A percentile compares a stretch with the other conserved stretches of the same genome.
phyloP scores from a whole-genome alignment of 108 stramenopile species.

The Epipyxis sp. region DNA sequence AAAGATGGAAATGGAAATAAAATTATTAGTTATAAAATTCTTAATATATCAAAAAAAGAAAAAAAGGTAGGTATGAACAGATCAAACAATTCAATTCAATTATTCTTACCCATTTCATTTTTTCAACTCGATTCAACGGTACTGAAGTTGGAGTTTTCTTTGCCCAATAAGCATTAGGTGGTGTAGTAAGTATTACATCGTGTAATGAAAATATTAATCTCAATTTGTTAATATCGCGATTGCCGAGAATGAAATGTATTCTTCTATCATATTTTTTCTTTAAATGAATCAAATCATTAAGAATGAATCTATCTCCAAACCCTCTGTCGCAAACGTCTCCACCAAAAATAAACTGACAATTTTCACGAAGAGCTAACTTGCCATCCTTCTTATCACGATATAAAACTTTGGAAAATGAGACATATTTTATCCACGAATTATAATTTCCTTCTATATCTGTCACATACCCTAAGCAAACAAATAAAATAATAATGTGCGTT shows the following conservation, averaged over 20 bases:
- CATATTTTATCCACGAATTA: slow-evolving; percentile 50
- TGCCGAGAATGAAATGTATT: slow-evolving; percentile 74
- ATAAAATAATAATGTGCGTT: too few relatives aligned
- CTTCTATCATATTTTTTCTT: slow-evolving; percentile 63
- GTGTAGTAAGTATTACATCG: neutral
- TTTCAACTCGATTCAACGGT: neutral
- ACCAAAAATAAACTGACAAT: slow-evolving; percentile 56
- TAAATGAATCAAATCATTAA: slow-evolving; percentile 70
- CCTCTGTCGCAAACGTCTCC: slow-evolving; percentile 86
- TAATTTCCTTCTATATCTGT: slow-evolving; percentile 81
- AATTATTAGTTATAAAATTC: too few relatives aligned
- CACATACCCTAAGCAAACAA: slow-evolving; percentile 50
- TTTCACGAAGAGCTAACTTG: neutral
- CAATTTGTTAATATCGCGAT: slow-evolving; percentile 82
- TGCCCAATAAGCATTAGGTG: slow-evolving; percentile 15
- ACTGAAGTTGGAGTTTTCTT: neutral
- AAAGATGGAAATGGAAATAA: too few relatives aligned
- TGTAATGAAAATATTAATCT: slow-evolving; percentile 70
- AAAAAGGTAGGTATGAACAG: too few relatives aligned
- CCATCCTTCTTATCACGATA: neutral
- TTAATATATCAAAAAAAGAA: too few relatives aligned
- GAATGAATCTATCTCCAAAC: slow-evolving; percentile 70
- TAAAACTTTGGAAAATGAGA: slow-evolving; percentile 49
- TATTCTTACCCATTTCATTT: slow-evolving; percentile 28
- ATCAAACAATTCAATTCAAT: too few relatives aligned